These are phyloP conservation scores for Lactarius sp. DNA, from an alignment of 768 basidiomycete genomes.

Conservation along the genomic window DNA sequence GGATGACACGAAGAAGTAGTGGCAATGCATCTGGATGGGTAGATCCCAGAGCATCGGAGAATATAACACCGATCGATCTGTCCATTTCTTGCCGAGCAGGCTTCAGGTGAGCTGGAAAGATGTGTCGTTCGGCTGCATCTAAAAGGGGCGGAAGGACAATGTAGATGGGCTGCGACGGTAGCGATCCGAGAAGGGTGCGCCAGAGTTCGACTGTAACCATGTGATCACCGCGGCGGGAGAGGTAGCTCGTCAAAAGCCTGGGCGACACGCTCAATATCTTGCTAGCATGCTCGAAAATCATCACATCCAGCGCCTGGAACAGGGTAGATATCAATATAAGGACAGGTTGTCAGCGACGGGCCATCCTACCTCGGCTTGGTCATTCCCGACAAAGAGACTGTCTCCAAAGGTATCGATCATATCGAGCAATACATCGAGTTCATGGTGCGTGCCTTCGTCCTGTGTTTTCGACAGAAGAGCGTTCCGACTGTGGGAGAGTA, in stretches of 20 bases:
- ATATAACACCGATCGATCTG: conserved; percentile 35
- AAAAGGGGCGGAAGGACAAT: conserved; percentile 38
- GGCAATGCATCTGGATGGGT: conserved; percentile 30
- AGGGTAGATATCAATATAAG: not conserved
- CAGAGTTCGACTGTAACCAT: conserved; percentile 37
- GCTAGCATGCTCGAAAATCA: conserved; percentile 38
- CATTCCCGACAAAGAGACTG: conserved; percentile 42
- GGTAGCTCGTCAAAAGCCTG: conserved; percentile 47
- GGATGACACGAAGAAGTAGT: conserved; percentile 39
- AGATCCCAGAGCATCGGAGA: conserved; percentile 37
- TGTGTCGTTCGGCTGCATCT: conserved; percentile 36
- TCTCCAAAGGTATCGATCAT: conserved; percentile 51
- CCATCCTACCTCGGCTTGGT: conserved; percentile 42
- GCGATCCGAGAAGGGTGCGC: conserved; percentile 43
- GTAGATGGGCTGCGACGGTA: conserved; percentile 36
- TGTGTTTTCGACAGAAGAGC: conserved; percentile 27
- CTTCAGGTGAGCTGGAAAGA: conserved; percentile 43
- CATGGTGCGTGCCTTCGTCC: conserved; percentile 23
- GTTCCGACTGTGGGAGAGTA: conserved; percentile 35
- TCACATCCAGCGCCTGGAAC: conserved; percentile 43
- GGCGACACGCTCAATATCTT: conserved; percentile 40
- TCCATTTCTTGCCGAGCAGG: conserved; percentile 46
- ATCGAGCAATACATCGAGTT: conserved; percentile 34
- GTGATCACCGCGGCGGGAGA: conserved; percentile 40
- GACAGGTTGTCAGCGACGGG: not conserved